Base-by-base conservation (phyloP, 2,329 filamentous ascomycete species). In the Hypoxylon sp. region DNA sequence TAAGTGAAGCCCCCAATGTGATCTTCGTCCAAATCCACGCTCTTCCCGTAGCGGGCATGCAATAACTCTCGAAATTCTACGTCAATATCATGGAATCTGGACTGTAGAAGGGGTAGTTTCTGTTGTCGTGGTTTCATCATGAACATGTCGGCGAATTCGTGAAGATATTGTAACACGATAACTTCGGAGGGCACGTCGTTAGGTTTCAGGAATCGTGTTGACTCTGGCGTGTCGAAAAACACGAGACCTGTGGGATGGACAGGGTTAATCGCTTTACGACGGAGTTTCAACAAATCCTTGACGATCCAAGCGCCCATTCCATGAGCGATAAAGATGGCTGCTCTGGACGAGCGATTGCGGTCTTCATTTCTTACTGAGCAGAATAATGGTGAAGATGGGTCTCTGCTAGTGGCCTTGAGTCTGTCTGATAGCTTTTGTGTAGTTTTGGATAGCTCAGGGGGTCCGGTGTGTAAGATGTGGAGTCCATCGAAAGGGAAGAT, bases 281-380 rank as follows among this genome's bases (percentile, higher is more conserved):
- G 31, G 9, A 62, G 42, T 1, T 22, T 29, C 9, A 71, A 29
- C 1, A 63, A n/a, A 6, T 64, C 51, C 48, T 72, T 72, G 8
- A 72, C 67, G 1, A 72, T 31, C 70, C 70, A 72, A 2, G 35
- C 39, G 6, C 61, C 67, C 8, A 72, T 29, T 2, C 70, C 70
- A 22, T 72, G 70, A 2, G 70, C 62, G 8, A 72, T 24, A 19
- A 72, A 70, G 11, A 70, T 42, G 39, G 35, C 54, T 3, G 47
- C 39, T 3, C 67, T 52, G 10, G 70, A 55, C 4, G 61, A 48
- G 19, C 42, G 53, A 42, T 22, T 26, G 3, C 13, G 33, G 14
- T 42, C 47, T 4, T 35, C 6, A 6, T 51, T 47, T 1, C 19
- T 17, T 2, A 42, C 29, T 11, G 24, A 37, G 14, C 22, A n/a